These are phyloP conservation scores for Coemansia sp. DNA, from an alignment of 192 early-diverging fungal species.

Conservation along the genomic window DNA sequence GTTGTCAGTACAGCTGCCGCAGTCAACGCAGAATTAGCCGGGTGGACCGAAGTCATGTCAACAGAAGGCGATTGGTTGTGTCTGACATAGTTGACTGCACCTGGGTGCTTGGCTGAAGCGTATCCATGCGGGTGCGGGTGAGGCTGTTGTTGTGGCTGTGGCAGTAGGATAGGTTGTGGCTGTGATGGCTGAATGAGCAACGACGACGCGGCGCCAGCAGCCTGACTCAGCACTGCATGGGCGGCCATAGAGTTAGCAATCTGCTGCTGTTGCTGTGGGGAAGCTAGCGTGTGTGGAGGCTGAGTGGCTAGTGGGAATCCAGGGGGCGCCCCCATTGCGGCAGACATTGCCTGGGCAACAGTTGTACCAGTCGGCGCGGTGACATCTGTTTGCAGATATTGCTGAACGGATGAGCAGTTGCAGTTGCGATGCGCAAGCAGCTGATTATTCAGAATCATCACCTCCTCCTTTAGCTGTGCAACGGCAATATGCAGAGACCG, in stretches of 20 bases:
- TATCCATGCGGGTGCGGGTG: conserved; percentile 2
- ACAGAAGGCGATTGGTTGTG: conserved; percentile 18
- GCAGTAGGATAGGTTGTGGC: conserved; percentile 2
- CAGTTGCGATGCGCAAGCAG: conserved; percentile 55
- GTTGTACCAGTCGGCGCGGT: conserved; percentile 4
- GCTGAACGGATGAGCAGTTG: conserved; percentile 52
- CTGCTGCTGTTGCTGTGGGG: conserved; percentile 7
- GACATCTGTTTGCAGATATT: conserved; percentile 46
- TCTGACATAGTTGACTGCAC: background rate
- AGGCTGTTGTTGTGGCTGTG: conserved; percentile 1
- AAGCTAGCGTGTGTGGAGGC: background rate
- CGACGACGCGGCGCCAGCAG: conserved; percentile 17
- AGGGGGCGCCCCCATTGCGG: conserved; percentile 13
- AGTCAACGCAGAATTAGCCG: background rate
- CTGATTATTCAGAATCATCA: conserved; percentile 53
- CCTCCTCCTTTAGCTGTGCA: conserved; percentile 50
- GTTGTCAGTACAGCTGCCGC: conserved; percentile 9
- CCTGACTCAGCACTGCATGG: conserved; percentile 12
- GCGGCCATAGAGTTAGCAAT: conserved; percentile 4
- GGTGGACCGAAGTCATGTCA: conserved; percentile 14
- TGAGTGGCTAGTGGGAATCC: conserved; percentile 11
- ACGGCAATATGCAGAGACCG: conserved; percentile 39
- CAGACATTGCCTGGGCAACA: conserved; percentile 21
- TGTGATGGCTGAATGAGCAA: conserved; percentile 10
- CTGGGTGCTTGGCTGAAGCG: no score